A percentile compares a stretch with the other conserved stretches of the same genome.
These are phyloP conservation scores for Phyllostachys edulis DNA, from an alignment of 176 grass and related monocot species.

Conservation along the genomic window DNA sequence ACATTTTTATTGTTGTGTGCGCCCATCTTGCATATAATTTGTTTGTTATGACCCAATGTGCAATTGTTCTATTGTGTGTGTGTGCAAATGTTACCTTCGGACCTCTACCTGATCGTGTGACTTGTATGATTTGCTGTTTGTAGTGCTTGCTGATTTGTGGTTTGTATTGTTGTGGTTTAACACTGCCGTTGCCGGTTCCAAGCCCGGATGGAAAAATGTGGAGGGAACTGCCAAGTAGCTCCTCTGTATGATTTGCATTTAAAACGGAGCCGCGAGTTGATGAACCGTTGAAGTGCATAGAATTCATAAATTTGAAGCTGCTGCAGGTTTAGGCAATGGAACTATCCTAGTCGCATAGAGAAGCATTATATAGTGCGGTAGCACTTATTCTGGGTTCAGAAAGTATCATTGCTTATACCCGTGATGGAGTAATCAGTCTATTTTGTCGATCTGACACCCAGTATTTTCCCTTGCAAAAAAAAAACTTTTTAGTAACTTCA, in stretches of 20 bases:
- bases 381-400: too few species aligned
- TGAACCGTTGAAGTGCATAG: too few species aligned
- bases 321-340: too few species aligned
- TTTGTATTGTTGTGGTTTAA: conserved; percentile 42
- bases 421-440: too few species aligned
- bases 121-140: not conserved
- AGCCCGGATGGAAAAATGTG: conserved; percentile 68
- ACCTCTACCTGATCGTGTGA: not conserved
- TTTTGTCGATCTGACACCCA: too few species aligned
- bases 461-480: too few species aligned
- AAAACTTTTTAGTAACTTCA: too few species aligned
- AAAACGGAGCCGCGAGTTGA: not conserved
- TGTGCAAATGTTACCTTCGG: not conserved
- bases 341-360: too few species aligned
- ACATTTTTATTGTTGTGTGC: not conserved
- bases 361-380: too few species aligned
- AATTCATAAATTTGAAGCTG: too few species aligned
- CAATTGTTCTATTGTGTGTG: not conserved
- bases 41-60: not conserved
- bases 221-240: conserved; percentile 40
- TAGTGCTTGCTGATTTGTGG: not conserved
- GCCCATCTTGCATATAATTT: not conserved
- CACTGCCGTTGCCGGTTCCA: conserved; percentile 66
- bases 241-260: not conserved
- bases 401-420: too few species aligned